A percentile compares a stretch with the other conserved stretches of the same genome.
Conservation (phyloP, 1,139 yeast genomes). For the Hemisphaericaspora lyxosophila region DNA sequence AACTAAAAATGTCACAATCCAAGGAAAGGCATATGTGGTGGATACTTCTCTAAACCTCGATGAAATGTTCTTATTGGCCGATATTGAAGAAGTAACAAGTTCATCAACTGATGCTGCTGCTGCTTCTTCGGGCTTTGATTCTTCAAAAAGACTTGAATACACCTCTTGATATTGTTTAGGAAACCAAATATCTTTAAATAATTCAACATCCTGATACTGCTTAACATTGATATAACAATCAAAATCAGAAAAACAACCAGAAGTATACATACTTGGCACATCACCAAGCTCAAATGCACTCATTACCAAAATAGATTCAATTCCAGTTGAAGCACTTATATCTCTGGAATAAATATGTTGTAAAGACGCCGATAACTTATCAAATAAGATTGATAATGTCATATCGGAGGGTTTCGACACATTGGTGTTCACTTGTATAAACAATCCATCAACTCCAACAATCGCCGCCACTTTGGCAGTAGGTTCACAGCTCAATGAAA, state of each 20-base stretch:
- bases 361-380: slow-evolving; percentile 62
- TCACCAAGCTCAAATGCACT: slow-evolving; percentile 39
- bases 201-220: slow-evolving; percentile 81
- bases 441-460: slow-evolving; percentile 67
- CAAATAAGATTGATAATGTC: slow-evolving; percentile 41
- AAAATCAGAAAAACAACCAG: slow-evolving; percentile 57
- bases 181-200: slow-evolving; percentile 85
- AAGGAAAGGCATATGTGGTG: slow-evolving; percentile 67
- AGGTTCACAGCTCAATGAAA: slow-evolving; percentile 87
- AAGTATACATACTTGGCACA: slow-evolving; percentile 43
- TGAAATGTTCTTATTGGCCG: slow-evolving; percentile 44
- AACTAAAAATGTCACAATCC: slow-evolving; percentile 65
- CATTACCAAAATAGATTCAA: slow-evolving; percentile 51
- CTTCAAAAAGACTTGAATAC: slow-evolving; percentile 3
- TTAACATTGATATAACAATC: slow-evolving; percentile 70
- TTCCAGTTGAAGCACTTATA: slow-evolving; percentile 69
- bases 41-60: slow-evolving; percentile 60
- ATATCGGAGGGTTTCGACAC: slow-evolving; percentile 38
- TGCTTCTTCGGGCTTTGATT: too few relatives aligned
- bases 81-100: slow-evolving; percentile 20
- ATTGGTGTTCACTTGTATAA: slow-evolving; percentile 54
- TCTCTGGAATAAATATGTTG: slow-evolving; percentile 92
- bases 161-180: slow-evolving; percentile 33
- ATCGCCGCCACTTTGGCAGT: slow-evolving; percentile 89
- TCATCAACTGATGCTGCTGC: background rate